Evolutionary conservation across 169 alveolate species (phyloP).

Genomic region (Plasmodium inui): DNA sequence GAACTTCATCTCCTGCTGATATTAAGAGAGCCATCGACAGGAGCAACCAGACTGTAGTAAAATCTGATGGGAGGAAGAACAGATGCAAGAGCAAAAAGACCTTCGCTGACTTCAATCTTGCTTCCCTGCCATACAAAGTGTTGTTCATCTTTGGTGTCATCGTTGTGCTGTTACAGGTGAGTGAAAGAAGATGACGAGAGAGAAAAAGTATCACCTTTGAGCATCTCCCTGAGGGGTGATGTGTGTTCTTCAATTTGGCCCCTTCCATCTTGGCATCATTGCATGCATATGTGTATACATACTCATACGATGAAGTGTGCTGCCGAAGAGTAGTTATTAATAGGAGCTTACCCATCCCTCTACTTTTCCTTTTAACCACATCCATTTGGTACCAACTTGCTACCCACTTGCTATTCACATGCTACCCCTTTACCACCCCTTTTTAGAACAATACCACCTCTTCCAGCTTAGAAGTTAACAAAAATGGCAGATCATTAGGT

Average conservation of each 20-base stretch:
- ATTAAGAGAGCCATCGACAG: background rate
- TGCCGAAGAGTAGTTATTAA: background rate
- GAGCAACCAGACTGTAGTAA: background rate
- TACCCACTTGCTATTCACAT: background rate
- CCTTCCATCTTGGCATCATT: background rate
- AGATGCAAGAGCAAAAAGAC: background rate
- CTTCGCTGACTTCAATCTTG: background rate
- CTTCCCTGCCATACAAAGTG: slow-evolving; percentile 5
- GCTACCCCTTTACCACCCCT: background rate
- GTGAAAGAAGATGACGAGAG: background rate
- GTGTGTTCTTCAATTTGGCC: background rate
- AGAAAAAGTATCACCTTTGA: background rate
- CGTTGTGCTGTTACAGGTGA: slow-evolving; percentile 19
- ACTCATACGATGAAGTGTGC: background rate
- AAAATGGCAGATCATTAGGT: background rate
- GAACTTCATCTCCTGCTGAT: background rate
- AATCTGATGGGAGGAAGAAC: background rate
- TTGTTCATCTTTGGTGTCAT: slow-evolving; percentile 22
- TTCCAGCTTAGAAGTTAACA: background rate
- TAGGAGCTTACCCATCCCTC: background rate
- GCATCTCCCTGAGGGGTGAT: background rate
- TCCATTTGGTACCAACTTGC: background rate
- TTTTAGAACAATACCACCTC: background rate
- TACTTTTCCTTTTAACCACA: background rate
- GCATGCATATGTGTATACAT: background rate